Conservation (phyloP, 305 asterid species). For the Fraxinus nigra region DNA sequence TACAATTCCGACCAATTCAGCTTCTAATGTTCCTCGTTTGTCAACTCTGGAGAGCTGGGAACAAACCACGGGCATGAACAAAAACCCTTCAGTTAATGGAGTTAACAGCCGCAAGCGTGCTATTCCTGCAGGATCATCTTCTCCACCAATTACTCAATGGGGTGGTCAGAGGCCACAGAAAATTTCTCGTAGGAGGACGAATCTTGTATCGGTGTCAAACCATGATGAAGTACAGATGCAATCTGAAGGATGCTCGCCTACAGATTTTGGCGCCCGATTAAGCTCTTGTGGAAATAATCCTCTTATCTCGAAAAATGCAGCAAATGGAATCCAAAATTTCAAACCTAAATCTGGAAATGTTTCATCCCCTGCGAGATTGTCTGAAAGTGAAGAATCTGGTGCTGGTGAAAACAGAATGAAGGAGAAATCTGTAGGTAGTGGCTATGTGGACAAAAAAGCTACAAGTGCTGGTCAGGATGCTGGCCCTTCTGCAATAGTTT, state of each 20-base stretch:
- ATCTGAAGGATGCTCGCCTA: constrained; percentile 78
- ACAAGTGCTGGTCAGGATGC: constrained; percentile 49
- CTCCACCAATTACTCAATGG: constrained; percentile 98
- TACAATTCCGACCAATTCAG: constrained; percentile 42
- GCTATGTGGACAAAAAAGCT: constrained; percentile 60
- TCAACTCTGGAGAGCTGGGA: constrained; percentile 88
- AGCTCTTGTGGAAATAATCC: constrained; percentile 56
- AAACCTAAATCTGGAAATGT: constrained; percentile 61
- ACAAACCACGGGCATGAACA: constrained; percentile 52
- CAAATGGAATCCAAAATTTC: constrained; percentile 48
- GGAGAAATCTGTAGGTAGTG: constrained; percentile 52
- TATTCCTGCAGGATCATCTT: constrained; percentile 69
- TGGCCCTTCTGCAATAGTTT: constrained; percentile 48
- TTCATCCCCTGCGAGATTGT: constrained; percentile 72
- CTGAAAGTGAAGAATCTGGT: constrained; percentile 94
- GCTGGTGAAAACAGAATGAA: constrained; percentile 67
- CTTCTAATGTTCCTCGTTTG: constrained; percentile 51
- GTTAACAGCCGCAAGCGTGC: constrained; percentile 79
- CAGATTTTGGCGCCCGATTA: constrained; percentile 71
- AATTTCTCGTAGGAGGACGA: constrained; percentile 90
- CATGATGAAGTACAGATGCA: constrained; percentile 73
- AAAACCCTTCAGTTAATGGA: constrained; percentile 57
- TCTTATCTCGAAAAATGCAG: constrained; percentile 50
- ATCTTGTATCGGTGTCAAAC: constrained; percentile 79
- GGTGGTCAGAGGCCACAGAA: constrained; percentile 96